Conservation (phyloP, 306 rosid genomes). For the Psophocarpus tetragonolobus region DNA sequence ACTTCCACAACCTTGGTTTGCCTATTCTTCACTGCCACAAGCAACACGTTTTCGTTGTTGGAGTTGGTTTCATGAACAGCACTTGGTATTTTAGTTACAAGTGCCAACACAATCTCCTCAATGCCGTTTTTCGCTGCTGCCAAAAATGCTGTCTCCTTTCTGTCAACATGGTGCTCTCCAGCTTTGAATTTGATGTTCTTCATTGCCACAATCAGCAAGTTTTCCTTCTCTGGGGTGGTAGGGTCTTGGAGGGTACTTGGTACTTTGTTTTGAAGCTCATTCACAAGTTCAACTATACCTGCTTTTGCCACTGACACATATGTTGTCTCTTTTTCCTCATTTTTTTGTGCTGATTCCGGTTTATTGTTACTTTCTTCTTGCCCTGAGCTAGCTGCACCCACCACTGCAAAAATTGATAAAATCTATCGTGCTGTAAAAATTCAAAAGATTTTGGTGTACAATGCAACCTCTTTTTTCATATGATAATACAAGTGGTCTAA, state of each 20-base stretch:
- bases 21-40: conserved; percentile 26
- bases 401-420: conserved; percentile 1
- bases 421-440: too few relatives aligned
- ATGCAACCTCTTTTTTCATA: too few relatives aligned
- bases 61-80: conserved; percentile 23
- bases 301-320: conserved; percentile 8
- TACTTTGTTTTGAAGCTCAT: background rate
- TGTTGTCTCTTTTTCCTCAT: background rate
- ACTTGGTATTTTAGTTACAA: background rate
- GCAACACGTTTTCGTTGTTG: conserved; percentile 31
- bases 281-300: conserved; percentile 29
- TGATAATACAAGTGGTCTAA: too few relatives aligned
- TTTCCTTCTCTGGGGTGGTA: background rate
- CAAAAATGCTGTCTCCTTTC: background rate
- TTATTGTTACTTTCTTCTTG: background rate
- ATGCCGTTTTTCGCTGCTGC: conserved; percentile 33
- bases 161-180: background rate
- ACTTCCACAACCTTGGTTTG: conserved; percentile 5
- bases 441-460: too few relatives aligned
- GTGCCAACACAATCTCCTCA: background rate
- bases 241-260: conserved; percentile 13
- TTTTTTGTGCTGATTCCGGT: background rate
- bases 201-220: conserved; percentile 19
- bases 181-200: background rate
- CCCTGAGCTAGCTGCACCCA: background rate